Conservation (phyloP, 2,329 filamentous ascomycete genomes). For the Paracorniculantispora psalliotae region DNA sequence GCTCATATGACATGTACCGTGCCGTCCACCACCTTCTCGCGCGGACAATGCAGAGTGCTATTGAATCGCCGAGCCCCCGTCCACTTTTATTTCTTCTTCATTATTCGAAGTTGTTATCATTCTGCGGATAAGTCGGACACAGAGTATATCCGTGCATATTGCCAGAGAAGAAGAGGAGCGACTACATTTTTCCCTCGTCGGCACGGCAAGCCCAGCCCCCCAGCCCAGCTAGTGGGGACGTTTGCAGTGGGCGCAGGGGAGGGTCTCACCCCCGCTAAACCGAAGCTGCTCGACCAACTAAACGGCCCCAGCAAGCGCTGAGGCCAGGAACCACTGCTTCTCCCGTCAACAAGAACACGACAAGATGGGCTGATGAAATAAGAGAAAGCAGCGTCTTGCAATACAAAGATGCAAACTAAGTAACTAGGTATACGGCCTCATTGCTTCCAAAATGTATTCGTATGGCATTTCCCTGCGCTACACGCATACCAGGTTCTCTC, state of each 20-base stretch:
- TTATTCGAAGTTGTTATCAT: no score
- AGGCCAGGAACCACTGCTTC: not conserved
- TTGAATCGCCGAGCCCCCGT: not conserved
- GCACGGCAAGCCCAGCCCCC: no score
- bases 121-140: no score
- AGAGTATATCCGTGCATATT: not conserved
- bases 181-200: not conserved
- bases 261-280: not conserved
- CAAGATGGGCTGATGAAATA: not conserved
- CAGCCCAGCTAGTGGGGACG: not conserved
- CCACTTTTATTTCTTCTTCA: not conserved
- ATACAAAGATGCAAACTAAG: not conserved
- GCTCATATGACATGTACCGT: not conserved
- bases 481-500: not conserved
- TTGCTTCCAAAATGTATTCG: no score
- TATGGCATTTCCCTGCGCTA: not conserved
- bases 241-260: not conserved
- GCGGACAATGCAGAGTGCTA: not conserved
- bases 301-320: conserved; percentile 2
- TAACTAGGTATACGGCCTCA: no score
- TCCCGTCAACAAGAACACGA: not conserved
- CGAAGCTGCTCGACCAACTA: not conserved
- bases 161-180: not conserved
- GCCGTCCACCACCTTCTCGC: not conserved
- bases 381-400: not conserved